These are phyloP conservation scores for Solanum boliviense DNA, from an alignment of 257 asterid species.

Conservation along the genomic window DNA sequence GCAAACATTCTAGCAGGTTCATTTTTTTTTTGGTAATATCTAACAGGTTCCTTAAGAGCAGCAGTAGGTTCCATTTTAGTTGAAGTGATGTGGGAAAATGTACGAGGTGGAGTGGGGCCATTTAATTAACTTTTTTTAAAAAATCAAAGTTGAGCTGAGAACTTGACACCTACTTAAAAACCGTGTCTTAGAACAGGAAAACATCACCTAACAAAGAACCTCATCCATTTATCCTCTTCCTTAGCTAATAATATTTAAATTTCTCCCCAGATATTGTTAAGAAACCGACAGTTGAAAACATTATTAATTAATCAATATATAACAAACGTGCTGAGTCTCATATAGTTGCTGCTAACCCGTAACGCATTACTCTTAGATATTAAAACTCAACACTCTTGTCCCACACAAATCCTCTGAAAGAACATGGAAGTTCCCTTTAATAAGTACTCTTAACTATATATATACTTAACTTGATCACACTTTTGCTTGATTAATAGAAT, in stretches of 20 bases:
- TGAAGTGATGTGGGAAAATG: neutral
- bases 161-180: neutral
- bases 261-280: neutral
- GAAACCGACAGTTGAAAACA: neutral
- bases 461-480: neutral
- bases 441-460: neutral
- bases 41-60: neutral
- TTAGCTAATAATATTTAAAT: neutral
- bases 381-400: neutral
- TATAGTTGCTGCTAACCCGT: neutral
- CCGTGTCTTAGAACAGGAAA: constrained; percentile 6
- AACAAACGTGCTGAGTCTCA: neutral
- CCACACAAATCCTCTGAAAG: neutral
- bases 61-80: neutral
- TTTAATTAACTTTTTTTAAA: neutral
- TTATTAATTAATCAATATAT: neutral
- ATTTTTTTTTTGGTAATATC: neutral
- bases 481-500: neutral
- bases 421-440: constrained; percentile 10
- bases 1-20: neutral
- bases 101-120: neutral
- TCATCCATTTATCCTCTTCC: neutral
- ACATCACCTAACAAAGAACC: neutral
- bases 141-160: neutral
- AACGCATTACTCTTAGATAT: neutral